Percentiles rank a stretch among this genome's conserved stretches.
Evolutionary conservation across 2,329 filamentous ascomycete genomes (phyloP).

Genomic region (Sporothrix sp.): DNA sequence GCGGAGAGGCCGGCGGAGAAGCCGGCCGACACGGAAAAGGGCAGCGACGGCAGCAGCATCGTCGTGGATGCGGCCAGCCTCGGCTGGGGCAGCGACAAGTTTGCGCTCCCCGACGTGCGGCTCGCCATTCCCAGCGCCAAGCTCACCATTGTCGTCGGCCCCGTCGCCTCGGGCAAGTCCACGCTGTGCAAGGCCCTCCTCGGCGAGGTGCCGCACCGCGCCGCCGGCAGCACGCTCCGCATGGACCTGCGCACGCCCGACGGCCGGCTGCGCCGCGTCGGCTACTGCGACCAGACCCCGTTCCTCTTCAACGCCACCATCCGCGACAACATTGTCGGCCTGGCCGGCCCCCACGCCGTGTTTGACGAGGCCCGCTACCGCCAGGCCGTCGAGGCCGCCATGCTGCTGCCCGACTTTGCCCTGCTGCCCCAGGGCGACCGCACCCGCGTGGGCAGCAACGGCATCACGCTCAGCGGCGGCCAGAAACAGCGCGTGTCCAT

Average conservation of each 20-base stretch:
- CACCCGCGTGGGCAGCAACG: constrained; percentile 28
- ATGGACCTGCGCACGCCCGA: constrained; percentile 15
- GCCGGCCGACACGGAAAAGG: background rate
- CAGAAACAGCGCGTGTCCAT: constrained; percentile 25
- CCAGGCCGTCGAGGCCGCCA: constrained; percentile 24
- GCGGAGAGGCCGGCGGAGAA: background rate
- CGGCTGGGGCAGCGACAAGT: constrained; percentile 26
- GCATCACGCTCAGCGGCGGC: constrained; percentile 29
- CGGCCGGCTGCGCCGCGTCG: constrained; percentile 21
- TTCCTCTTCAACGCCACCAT: constrained; percentile 28
- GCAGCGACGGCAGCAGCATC: background rate
- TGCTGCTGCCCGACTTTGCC: constrained; percentile 23
- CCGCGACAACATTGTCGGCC: constrained; percentile 24
- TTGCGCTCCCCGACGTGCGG: constrained; percentile 25
- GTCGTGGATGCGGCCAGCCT: constrained; percentile 21
- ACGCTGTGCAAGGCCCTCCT: constrained; percentile 33
- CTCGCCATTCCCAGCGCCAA: constrained; percentile 23
- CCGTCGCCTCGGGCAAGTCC: constrained; percentile 36
- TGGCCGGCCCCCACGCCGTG: constrained; percentile 3
- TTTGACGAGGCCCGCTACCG: constrained; percentile 22
- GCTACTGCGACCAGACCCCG: constrained; percentile 30
- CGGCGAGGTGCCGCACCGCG: constrained; percentile 26
- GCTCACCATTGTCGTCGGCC: constrained; percentile 33
- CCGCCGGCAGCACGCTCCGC: constrained; percentile 19
- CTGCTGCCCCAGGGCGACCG: constrained; percentile 26